phyloP scores from a whole-genome alignment of 306 rosid species.

The Leucaena leucocephala region DNA sequence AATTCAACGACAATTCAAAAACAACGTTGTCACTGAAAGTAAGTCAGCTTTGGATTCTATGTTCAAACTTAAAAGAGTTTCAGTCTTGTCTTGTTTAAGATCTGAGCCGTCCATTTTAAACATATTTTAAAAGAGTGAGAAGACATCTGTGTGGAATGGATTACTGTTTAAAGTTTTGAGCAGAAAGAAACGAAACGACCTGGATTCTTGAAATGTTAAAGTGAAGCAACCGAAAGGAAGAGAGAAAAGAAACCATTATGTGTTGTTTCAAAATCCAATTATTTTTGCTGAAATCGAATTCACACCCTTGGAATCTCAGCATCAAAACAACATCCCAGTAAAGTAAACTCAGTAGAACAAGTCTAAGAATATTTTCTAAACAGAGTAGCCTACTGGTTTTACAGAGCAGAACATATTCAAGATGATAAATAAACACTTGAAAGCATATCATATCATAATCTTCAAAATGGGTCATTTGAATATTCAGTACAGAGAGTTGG shows the following conservation, averaged over 20 bases:
- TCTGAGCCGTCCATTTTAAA: background rate
- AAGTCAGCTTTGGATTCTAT: too few relatives aligned
- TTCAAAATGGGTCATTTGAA: background rate
- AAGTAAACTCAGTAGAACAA: background rate
- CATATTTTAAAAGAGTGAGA: background rate
- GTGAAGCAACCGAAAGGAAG: background rate
- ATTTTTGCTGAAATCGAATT: background rate
- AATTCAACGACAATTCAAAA: background rate
- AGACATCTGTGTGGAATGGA: background rate
- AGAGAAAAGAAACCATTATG: background rate
- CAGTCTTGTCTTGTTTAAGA: background rate
- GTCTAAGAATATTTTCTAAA: background rate
- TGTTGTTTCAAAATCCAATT: background rate
- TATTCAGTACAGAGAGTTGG: conserved; percentile 14
- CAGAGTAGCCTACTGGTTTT: conserved; percentile 22
- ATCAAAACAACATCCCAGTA: background rate
- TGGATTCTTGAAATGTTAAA: background rate
- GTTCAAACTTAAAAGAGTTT: background rate
- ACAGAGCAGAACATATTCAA: conserved; percentile 16
- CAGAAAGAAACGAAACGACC: background rate
- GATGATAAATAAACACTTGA: conserved; percentile 1
- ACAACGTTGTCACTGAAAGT: background rate
- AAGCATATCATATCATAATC: conserved; percentile 19
- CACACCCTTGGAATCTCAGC: background rate
- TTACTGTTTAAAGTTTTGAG: background rate